phyloP scores from a whole-genome alignment of 2,329 filamentous ascomycete species.

The Neofusicoccum umdonicola region DNA sequence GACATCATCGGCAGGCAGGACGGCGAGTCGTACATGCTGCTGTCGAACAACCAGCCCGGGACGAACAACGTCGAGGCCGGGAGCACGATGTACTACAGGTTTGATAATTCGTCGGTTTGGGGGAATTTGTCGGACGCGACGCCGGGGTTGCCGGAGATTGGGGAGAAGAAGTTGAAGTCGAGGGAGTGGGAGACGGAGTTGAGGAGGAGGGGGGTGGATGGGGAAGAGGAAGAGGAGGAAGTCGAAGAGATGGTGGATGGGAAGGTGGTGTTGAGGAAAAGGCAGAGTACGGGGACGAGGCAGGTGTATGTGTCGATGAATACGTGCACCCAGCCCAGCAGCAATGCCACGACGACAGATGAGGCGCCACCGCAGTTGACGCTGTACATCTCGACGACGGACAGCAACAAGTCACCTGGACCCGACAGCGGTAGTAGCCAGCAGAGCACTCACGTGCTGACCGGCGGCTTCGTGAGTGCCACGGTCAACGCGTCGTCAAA shows the following conservation, averaged over 20 bases:
- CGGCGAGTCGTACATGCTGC: constrained; percentile 13
- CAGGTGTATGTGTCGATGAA: constrained; percentile 81
- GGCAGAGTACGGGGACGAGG: constrained; percentile 37
- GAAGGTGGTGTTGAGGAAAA: constrained; percentile 21
- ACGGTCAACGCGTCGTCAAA: constrained; percentile 61
- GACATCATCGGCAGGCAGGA: constrained; percentile 59
- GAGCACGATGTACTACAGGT: constrained; percentile 61
- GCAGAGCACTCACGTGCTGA: constrained; percentile 52
- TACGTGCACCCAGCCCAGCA: constrained; percentile 73
- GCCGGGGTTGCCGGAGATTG: constrained; percentile 32
- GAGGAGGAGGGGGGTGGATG: constrained; percentile 17
- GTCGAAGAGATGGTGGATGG: constrained; percentile 2
- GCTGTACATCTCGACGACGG: constrained; percentile 70
- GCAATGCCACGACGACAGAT: constrained; percentile 49
- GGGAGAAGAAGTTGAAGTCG: constrained; percentile 16
- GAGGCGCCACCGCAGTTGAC: constrained; percentile 63
- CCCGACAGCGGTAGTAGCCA: constrained; percentile 53
- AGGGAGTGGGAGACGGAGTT: background rate
- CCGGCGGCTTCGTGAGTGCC: constrained; percentile 67
- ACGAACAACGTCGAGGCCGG: constrained; percentile 62
- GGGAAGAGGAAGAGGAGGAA: background rate
- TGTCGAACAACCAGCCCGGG: constrained; percentile 65
- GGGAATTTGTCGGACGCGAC: constrained; percentile 37
- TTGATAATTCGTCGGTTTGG: constrained; percentile 57
- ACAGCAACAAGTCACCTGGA: constrained; percentile 64